These are phyloP conservation scores for Mimosa bimucronata DNA, from an alignment of 306 rosid genomes.

Conservation along the genomic window DNA sequence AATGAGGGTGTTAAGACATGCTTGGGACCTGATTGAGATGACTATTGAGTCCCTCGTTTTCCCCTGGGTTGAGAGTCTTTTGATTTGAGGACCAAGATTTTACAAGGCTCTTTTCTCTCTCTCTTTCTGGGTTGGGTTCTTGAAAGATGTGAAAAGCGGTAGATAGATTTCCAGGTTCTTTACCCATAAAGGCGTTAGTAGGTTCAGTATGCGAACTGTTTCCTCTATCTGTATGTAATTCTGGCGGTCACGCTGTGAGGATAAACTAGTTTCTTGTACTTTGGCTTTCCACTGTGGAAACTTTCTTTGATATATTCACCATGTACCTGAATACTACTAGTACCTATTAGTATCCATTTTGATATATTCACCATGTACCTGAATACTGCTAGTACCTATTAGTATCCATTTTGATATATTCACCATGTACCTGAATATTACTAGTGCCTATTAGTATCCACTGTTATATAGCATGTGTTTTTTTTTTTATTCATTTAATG, in stretches of 20 bases:
- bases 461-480: background rate
- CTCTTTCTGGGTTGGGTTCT: conserved; percentile 17
- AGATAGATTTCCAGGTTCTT: conserved; percentile 45
- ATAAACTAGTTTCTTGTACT: conserved; percentile 43
- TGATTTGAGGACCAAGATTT: background rate
- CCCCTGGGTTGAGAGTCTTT: conserved; percentile 31
- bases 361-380: conserved; percentile 11
- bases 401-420: background rate
- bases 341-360: background rate
- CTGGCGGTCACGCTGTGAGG: conserved; percentile 34
- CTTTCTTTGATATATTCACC: background rate
- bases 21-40: conserved; percentile 36
- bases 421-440: conserved; percentile 11
- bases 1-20: conserved; percentile 43
- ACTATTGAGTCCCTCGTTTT: conserved; percentile 34
- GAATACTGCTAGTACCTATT: conserved; percentile 14
- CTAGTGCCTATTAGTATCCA: conserved; percentile 1
- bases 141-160: conserved; percentile 26
- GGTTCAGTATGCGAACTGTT: conserved; percentile 21
- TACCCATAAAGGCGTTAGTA: background rate
- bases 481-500: background rate
- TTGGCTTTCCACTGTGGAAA: conserved; percentile 27
- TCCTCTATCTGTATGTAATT: conserved; percentile 32
- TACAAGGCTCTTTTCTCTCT: background rate
- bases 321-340: conserved; percentile 17